Conservation (phyloP, 2,329 filamentous ascomycete species). For the Fonsecaea monophora region DNA sequence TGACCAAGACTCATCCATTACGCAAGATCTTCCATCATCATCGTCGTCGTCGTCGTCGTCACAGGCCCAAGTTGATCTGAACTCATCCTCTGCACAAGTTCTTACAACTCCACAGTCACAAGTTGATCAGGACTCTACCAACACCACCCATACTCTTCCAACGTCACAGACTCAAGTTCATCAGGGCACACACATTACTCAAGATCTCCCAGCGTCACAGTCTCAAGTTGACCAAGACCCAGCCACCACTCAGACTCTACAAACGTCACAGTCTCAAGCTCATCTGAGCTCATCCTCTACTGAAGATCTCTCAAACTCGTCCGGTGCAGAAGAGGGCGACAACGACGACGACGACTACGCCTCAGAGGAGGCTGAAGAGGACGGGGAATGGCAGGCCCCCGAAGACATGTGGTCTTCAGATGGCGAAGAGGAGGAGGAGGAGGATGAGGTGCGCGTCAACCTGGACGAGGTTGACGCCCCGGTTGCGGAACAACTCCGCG, state of each 20-base stretch:
- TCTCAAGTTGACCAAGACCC: too few relatives aligned
- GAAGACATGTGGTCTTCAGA: conserved; percentile 2
- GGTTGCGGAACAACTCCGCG: conserved; percentile 14
- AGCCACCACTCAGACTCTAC: too few relatives aligned
- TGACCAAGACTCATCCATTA: too few relatives aligned
- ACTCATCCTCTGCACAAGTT: too few relatives aligned
- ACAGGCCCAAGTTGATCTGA: too few relatives aligned
- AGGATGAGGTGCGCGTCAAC: conserved; percentile 7
- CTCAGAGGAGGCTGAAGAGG: conserved; percentile 3
- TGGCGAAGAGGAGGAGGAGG: conserved; percentile 14
- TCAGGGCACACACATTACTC: too few relatives aligned
- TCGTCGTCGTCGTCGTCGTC: too few relatives aligned
- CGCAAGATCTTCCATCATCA: too few relatives aligned
- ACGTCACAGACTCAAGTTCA: not conserved
- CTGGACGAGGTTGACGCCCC: conserved; percentile 18
- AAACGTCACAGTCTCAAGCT: too few relatives aligned
- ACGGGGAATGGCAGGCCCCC: conserved; percentile 1
- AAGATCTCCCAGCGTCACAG: too few relatives aligned
- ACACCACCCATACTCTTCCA: not conserved
- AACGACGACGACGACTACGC: not conserved
- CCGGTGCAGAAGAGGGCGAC: not conserved
- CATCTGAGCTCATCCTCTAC: not conserved
- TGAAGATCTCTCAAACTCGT: not conserved
- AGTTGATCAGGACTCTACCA: too few relatives aligned
- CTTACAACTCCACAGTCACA: too few relatives aligned